Base-by-base conservation (phyloP, 73 alveolate species). In the Paramecium sonneborni region DNA sequence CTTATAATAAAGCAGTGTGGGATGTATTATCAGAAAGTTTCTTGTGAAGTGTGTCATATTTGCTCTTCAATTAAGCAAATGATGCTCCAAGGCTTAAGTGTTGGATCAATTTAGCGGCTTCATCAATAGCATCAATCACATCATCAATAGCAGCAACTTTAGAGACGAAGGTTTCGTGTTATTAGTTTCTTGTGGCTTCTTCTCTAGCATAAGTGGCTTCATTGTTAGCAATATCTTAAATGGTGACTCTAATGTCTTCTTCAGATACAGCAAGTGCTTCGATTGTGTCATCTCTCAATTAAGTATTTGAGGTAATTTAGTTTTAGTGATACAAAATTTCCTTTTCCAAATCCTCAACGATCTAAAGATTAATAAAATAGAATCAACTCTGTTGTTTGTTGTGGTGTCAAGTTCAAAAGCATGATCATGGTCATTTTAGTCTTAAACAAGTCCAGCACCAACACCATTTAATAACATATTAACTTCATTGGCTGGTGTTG, bases 51-150 rank as follows among this genome's bases (percentile, higher is more conserved):
- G 85, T 70, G 37, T 88, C 94, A 20, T 70, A 88, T 70, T 82
- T 88, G 37, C 85, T 28, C 58, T 70, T 88, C 35, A 88, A 30
- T 70, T 88, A 30, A 26, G 94, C 94, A 62, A 88, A 88, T 38
- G 94, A 88, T 1, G 87, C 94, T 6, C 94, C 94, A 68, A 69
- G 91, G 57, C 74, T 46, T 62, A 88, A 37, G 23, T 88, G 94
- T 41, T 88, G 76, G 88, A 88, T 88, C 76, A 88, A 72, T 39
- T 58, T 88, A 24, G 94, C 34, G 20, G 94, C 94, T 18, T 88
- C 94, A 70, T 88, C 94, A 28, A 88, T 44, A 28, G 94, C 90
- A n/a, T 88, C 87, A 69, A 88, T 69, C 35, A 82, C 94, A 21
- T 88, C 94, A 23, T 79, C 90, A n/a, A 79, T 79, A 34, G 90